Base-by-base conservation (phyloP, 345 rosid species). In the Boechera divaricarpa region DNA sequence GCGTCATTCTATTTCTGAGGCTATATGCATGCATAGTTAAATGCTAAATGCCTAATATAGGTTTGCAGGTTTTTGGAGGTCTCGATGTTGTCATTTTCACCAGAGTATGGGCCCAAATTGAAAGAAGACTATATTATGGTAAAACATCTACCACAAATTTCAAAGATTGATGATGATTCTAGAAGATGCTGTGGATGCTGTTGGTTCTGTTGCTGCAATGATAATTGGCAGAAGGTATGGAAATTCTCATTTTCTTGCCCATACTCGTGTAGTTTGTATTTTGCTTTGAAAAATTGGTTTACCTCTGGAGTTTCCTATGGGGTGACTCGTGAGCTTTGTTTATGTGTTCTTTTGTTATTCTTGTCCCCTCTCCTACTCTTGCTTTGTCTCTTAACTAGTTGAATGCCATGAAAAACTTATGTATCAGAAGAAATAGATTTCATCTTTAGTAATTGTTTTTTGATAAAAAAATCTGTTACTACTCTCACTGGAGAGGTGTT, bases 31-130 rank as follows among this genome's bases (percentile, higher is more conserved):
- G 44, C 51, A 54, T 72, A 38, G 79, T 82, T 87, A 26, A 49
- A 67, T 73, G 70, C 82, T 69, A 58, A 76, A 68, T 67, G 78
- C 48, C 49, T 69, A 74, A 35, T 80, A 73, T 74, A 96, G 99
- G 99, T 96, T 69, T 96, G 99, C 92, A 93, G 87, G 85, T 96
- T 96, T 81, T 80, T 96, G 89, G 98, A 96, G 87, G 99, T 91
- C 69, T 96, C 99, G 55, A 91, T 84, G 78, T 73, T 96, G 88
- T 96, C 98, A 68, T 93, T 96, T 80, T 84, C 86, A 75, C 92
- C 92, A 10, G 97, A 96, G 82, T 96, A 93, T 85, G 99, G 99
- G 58, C 89, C 97, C 67, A 96, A 96, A 86, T 87, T 93, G 82
- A 96, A 87, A 85, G 99, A 96, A 85, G 99, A 90, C 57, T 89